A percentile compares a stretch with the other conserved stretches of the same genome.
Evolutionary conservation across 179 eudicot genomes (phyloP).

Genomic region (Sideroxylon spinosum): DNA sequence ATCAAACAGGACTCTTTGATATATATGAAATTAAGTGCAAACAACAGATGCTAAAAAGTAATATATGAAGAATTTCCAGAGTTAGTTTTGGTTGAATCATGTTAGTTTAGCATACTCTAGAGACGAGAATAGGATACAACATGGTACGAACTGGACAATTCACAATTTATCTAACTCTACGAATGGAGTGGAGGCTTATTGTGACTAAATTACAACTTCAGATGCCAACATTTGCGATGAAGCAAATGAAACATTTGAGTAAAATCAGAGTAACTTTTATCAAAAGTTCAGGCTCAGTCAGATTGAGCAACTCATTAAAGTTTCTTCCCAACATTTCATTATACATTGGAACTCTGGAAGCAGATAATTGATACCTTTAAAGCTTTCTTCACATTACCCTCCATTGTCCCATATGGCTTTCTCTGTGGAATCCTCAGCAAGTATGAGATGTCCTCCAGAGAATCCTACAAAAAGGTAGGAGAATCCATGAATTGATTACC

Average conservation of each 20-base stretch:
- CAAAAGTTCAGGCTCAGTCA: background rate
- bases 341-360: background rate
- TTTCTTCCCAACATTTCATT: background rate
- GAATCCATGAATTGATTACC: background rate
- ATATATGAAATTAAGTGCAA: background rate
- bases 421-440: slow-evolving; percentile 98
- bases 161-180: background rate
- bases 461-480: slow-evolving; percentile 42
- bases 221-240: background rate
- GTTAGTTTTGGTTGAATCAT: background rate
- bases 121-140: background rate
- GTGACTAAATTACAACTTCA: background rate
- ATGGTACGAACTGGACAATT: background rate
- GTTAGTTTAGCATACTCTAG: background rate
- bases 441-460: slow-evolving; percentile 90
- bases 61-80: background rate
- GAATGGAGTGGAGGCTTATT: background rate
- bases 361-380: slow-evolving; percentile 52
- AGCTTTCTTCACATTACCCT: slow-evolving; percentile 90
- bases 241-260: background rate
- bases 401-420: slow-evolving; percentile 97
- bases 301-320: background rate
- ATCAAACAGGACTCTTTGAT: background rate
- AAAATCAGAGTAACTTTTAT: background rate
- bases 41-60: background rate